Percentiles rank a stretch among this genome's conserved stretches.
Conservation (phyloP, 768 basidiomycete genomes). For the Tulasnella sp. region DNA sequence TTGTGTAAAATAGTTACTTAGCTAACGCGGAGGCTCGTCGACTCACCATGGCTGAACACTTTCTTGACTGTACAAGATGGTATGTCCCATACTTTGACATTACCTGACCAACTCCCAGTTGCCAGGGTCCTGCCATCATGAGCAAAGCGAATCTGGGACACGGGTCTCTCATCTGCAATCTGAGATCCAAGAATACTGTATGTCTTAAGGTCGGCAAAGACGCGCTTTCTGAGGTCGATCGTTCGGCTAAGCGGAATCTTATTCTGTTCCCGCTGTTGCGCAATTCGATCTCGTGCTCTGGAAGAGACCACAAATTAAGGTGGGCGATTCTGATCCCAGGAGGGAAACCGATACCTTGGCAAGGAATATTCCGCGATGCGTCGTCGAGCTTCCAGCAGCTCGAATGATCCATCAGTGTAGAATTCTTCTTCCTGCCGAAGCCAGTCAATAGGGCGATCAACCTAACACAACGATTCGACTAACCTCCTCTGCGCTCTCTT, state of each 20-base stretch:
- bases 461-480: slow-evolving; percentile 33
- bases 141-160: slow-evolving; percentile 91
- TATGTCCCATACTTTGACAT: slow-evolving; percentile 93
- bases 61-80: slow-evolving; percentile 82
- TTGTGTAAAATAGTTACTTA: slow-evolving; percentile 17
- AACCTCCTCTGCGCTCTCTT: slow-evolving; percentile 78
- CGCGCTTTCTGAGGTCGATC: slow-evolving; percentile 89
- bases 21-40: neutral
- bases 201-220: slow-evolving; percentile 90
- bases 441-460: neutral
- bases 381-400: slow-evolving; percentile 82
- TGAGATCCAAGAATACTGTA: slow-evolving; percentile 94
- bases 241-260: slow-evolving; percentile 83
- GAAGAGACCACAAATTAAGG: slow-evolving; percentile 41
- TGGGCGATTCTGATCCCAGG: slow-evolving; percentile 41
- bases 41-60: slow-evolving; percentile 65
- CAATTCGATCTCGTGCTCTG: slow-evolving; percentile 95
- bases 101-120: slow-evolving; percentile 96
- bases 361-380: slow-evolving; percentile 92
- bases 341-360: slow-evolving; percentile 67
- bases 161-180: slow-evolving; percentile 94
- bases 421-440: slow-evolving; percentile 83
- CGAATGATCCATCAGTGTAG: slow-evolving; percentile 88
- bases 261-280: slow-evolving; percentile 89
- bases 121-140: slow-evolving; percentile 87